phyloP scores from a whole-genome alignment of 495 filamentous ascomycete species.

The Aspergillus egyptiacus region DNA sequence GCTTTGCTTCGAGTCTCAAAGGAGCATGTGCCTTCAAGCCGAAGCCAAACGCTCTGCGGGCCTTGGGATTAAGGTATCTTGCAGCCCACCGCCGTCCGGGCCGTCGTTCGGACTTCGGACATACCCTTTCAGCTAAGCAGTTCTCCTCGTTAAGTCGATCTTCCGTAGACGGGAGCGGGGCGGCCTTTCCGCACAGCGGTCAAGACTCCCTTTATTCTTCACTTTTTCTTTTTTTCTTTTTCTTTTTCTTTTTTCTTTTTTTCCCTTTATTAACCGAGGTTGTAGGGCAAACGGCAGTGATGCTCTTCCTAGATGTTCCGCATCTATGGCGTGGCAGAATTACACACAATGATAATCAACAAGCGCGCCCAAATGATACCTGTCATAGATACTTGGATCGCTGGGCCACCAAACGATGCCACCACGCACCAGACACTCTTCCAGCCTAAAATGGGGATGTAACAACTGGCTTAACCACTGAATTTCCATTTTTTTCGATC shows the following conservation, averaged over 20 bases:
- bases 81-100: no score
- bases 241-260: no score
- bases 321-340: slow-evolving; percentile 2
- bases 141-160: slow-evolving; percentile 5
- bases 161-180: slow-evolving; percentile 2
- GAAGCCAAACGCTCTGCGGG: slow-evolving; percentile 2
- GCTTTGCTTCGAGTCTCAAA: no score
- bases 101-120: no score
- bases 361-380: neutral
- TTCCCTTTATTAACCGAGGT: neutral
- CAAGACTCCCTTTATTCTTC: no score
- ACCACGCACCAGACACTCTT: slow-evolving; percentile 1
- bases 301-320: slow-evolving; percentile 3
- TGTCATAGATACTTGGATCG: neutral
- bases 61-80: neutral
- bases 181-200: neutral
- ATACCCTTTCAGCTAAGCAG: slow-evolving; percentile 4
- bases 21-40: no score
- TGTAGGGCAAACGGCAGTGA: slow-evolving; percentile 2
- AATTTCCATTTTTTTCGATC: neutral
- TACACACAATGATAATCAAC: neutral
- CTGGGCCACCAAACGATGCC: slow-evolving; percentile 5
- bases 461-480: slow-evolving; percentile 1
- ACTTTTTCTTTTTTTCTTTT: no score
- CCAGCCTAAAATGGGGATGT: slow-evolving; percentile 4